Evolutionary conservation across 345 rosid species (phyloP), one percentile per base, ranked within the genome.

Genomic region (Eucalyptus coolabah): DNA sequence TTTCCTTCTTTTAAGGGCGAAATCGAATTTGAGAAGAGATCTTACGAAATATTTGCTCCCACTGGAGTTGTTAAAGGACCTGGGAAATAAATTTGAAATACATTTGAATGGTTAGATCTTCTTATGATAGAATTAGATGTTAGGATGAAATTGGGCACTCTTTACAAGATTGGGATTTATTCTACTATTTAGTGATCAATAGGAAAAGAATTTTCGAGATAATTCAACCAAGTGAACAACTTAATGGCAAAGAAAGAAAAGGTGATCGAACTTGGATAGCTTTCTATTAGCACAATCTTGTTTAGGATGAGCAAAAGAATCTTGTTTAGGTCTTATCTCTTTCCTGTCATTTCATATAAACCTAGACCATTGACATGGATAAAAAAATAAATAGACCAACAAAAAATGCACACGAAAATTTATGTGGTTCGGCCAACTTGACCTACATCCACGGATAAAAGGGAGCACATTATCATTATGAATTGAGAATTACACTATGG

Each of bases 21-120:
- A 63, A 12, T 63, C 2, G 17, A 30, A 63, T 63, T 63, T 63
- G 17, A 28, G 16, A 6, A 63, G 34, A 12, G n/a, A 28, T 63
- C 69, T 6, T 6, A 12, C 0, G 8, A 13, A 28, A 60, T 60
- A 28, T 60, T 28, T 9, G 26, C 59, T 56, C 30, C 30, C 30
- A 24, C 0, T 0, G 1, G 30, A 56, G 30, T 30, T 23, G 11
- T 53, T 53, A 21, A 53, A 53, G 2, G 59, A 53, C 11, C 1
- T 24, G 2, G 30, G 59, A 26, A 56, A 56, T 5, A 24, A 56
- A 26, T 24, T 56, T 60, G 16, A 60, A 26, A 53, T 9, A 53
- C 21, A 53, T 53, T 19, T 63, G 16, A 28, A 63, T 2, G 0
- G 9, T 6, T 28, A 6, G 1, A 56, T 12, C n/a, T 60, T 63